These are phyloP conservation scores for Annona cherimola DNA, from an alignment of 164 flowering plant species.

Conservation along the genomic window DNA sequence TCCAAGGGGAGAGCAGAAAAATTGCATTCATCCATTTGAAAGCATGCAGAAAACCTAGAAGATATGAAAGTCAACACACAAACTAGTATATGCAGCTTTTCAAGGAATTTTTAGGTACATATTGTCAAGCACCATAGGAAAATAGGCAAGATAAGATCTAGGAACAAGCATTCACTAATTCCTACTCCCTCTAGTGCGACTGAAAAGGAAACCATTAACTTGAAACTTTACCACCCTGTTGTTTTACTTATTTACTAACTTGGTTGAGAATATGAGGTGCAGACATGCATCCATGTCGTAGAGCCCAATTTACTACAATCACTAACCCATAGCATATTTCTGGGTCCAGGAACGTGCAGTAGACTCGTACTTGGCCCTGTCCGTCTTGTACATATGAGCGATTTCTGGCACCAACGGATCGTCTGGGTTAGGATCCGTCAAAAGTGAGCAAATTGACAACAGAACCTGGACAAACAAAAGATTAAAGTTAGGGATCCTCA, in stretches of 20 bases:
- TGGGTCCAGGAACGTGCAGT: slow-evolving; percentile 65
- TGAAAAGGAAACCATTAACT: neutral
- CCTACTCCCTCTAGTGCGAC: neutral
- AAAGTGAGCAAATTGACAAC: slow-evolving; percentile 53
- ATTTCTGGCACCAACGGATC: slow-evolving; percentile 71
- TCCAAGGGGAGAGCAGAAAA: no score
- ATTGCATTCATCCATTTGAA: no score
- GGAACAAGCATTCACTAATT: neutral
- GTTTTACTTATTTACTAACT: slow-evolving; percentile 18
- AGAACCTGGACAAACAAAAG: slow-evolving; percentile 33
- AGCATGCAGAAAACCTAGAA: no score
- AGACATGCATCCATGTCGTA: neutral
- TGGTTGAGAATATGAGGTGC: neutral
- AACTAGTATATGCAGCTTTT: neutral
- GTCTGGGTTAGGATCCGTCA: slow-evolving; percentile 64
- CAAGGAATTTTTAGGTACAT: neutral
- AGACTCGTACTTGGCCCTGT: slow-evolving; percentile 50
- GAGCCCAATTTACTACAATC: no score
- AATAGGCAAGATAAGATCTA: neutral
- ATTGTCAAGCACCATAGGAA: no score
- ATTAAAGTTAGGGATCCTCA: neutral
- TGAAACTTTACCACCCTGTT: neutral
- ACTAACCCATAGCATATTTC: slow-evolving; percentile 58
- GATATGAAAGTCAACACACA: no score
- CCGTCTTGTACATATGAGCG: slow-evolving; percentile 61